Evolutionary conservation across 192 early-diverging fungal species (phyloP).

Genomic region (Podila clonocystis): DNA sequence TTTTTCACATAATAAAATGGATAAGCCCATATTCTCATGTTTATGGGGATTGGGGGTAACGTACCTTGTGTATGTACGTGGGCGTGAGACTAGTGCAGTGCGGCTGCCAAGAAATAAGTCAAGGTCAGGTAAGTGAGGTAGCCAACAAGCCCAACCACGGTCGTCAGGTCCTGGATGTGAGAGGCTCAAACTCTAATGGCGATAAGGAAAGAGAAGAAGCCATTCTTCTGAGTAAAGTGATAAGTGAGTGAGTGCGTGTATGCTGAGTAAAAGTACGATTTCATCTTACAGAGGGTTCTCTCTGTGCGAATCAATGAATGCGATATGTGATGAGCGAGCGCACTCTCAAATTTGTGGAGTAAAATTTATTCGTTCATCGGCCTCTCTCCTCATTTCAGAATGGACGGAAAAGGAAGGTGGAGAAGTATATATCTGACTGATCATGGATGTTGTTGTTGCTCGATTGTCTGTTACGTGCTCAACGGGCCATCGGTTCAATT

Average conservation of each 20-base stretch:
- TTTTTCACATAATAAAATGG: too few species aligned
- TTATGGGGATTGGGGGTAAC: too few species aligned
- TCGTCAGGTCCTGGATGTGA: not conserved
- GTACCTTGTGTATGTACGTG: too few species aligned
- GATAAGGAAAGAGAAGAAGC: slow-evolving; percentile 1
- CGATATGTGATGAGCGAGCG: not conserved
- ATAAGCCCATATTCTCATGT: too few species aligned
- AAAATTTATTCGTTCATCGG: not conserved
- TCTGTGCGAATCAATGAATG: not conserved
- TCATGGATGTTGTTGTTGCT: not conserved
- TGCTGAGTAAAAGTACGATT: not conserved
- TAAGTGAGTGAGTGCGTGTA: not conserved
- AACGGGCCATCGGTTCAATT: too few species aligned
- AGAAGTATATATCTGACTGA: not conserved
- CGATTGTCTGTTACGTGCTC: not conserved
- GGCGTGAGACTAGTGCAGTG: too few species aligned
- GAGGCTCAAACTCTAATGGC: not conserved
- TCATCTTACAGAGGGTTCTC: not conserved
- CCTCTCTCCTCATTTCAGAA: not conserved
- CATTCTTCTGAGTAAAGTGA: too few species aligned
- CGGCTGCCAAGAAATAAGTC: not conserved
- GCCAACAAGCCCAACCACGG: not conserved
- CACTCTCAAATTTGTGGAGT: not conserved
- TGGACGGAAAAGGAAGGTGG: not conserved
- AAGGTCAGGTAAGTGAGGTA: not conserved